Evolutionary conservation across 106 monocot genomes (phyloP).

Genomic region (Acorus calamus): DNA sequence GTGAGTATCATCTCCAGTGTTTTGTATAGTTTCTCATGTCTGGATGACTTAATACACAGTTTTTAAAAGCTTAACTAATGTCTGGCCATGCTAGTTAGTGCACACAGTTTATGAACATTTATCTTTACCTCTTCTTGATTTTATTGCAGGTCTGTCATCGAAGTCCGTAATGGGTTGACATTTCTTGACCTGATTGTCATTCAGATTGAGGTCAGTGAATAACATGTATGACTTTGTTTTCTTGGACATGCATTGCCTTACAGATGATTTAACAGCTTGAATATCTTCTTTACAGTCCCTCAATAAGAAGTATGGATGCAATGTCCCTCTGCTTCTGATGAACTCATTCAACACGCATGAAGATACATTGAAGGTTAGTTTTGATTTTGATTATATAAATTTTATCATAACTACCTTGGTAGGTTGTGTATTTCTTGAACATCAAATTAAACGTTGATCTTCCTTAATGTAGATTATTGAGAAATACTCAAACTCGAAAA

Average conservation of each 20-base stretch:
- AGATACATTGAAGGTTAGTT: slow-evolving; percentile 68
- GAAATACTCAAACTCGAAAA: slow-evolving; percentile 75
- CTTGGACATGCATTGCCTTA: no score
- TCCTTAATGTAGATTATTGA: slow-evolving; percentile 69
- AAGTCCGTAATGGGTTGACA: slow-evolving; percentile 93
- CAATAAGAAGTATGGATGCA: slow-evolving; percentile 88
- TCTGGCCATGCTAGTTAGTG: no score
- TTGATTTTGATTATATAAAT: not conserved
- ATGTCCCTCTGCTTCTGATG: slow-evolving; percentile 92
- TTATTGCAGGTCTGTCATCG: slow-evolving; percentile 84
- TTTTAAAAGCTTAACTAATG: no score
- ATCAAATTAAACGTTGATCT: slow-evolving; percentile 10
- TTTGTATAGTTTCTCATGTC: no score
- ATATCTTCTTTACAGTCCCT: slow-evolving; percentile 34
- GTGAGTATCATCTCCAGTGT: no score
- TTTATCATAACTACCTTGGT: not conserved
- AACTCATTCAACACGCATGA: slow-evolving; percentile 99
- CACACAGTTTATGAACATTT: no score
- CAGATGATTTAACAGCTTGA: not conserved
- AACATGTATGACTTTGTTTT: not conserved
- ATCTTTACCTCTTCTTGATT: no score
- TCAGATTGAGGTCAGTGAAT: slow-evolving; percentile 70
- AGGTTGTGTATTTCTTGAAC: not conserved
- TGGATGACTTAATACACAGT: no score
- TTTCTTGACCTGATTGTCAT: slow-evolving; percentile 97